phyloP scores from a whole-genome alignment of 306 rosid genomes.

The Glycine latifolia region DNA sequence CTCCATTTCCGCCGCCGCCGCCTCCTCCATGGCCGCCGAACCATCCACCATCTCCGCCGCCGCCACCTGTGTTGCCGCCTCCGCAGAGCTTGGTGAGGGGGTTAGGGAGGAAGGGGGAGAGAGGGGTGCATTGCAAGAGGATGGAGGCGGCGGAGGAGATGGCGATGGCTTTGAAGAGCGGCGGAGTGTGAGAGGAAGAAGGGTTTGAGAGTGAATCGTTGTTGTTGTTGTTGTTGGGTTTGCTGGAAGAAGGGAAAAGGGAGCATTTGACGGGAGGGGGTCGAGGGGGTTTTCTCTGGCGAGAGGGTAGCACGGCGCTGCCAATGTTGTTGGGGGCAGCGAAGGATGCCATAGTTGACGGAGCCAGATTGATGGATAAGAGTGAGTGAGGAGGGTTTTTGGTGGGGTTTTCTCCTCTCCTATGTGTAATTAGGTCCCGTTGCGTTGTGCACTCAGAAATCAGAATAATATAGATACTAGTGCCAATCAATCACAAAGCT shows the following conservation, averaged over 20 bases:
- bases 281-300: constrained; percentile 40
- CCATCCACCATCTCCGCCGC: background rate
- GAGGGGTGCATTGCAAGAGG: constrained; percentile 45
- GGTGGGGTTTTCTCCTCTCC: background rate
- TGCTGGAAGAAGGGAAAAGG: constrained; percentile 5
- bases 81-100: constrained; percentile 21
- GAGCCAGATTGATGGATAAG: background rate
- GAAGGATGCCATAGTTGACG: constrained; percentile 62
- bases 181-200: background rate
- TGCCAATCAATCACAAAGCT: no score
- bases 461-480: no score
- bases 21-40: constrained; percentile 46
- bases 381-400: constrained; percentile 42
- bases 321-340: constrained; percentile 62
- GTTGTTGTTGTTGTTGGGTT: constrained; percentile 7
- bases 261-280: constrained; percentile 50
- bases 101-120: constrained; percentile 17
- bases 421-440: no score
- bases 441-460: no score
- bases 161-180: constrained; percentile 58
- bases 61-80: background rate
- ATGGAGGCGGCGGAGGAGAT: constrained; percentile 70
- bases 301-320: constrained; percentile 45
- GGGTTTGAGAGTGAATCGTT: background rate
- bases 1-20: constrained; percentile 49